Evolutionary conservation across 2,329 filamentous ascomycete species (phyloP).

Genomic region (Aureobasidium mangrovei): DNA sequence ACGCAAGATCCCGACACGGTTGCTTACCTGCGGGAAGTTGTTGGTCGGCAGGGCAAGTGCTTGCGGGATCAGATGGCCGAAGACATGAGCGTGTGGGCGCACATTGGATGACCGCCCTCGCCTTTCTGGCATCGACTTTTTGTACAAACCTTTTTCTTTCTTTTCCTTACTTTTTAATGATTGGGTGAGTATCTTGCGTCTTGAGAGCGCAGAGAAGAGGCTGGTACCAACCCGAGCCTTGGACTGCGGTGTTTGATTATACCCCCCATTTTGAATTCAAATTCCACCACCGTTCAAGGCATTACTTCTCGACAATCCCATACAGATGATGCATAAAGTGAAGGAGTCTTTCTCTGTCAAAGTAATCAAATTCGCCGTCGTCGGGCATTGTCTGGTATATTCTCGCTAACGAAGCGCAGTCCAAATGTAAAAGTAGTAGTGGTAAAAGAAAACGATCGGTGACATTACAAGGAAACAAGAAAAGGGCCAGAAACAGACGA

Average conservation of each 20-base stretch:
- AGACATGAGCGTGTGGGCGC: constrained; percentile 14
- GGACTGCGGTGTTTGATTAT: no score
- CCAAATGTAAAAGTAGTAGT: constrained; percentile 4
- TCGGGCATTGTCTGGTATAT: neutral
- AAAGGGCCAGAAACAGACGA: neutral
- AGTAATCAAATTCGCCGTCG: neutral
- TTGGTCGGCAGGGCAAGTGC: constrained; percentile 31
- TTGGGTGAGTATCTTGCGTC: no score
- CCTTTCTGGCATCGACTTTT: neutral
- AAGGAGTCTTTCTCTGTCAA: neutral
- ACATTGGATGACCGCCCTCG: neutral
- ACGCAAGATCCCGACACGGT: constrained; percentile 26
- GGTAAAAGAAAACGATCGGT: neutral
- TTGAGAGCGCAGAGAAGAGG: neutral
- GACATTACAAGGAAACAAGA: neutral
- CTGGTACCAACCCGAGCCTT: no score
- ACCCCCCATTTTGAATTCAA: no score
- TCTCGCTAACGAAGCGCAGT: neutral
- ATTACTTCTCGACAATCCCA: no score
- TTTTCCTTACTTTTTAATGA: neutral
- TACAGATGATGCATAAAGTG: neutral
- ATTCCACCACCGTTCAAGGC: no score
- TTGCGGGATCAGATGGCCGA: constrained; percentile 22
- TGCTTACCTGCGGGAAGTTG: constrained; percentile 29
- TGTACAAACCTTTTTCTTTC: neutral